Conservation (phyloP, 169 alveolate species). For the Cryptosporidium meleagridis region DNA sequence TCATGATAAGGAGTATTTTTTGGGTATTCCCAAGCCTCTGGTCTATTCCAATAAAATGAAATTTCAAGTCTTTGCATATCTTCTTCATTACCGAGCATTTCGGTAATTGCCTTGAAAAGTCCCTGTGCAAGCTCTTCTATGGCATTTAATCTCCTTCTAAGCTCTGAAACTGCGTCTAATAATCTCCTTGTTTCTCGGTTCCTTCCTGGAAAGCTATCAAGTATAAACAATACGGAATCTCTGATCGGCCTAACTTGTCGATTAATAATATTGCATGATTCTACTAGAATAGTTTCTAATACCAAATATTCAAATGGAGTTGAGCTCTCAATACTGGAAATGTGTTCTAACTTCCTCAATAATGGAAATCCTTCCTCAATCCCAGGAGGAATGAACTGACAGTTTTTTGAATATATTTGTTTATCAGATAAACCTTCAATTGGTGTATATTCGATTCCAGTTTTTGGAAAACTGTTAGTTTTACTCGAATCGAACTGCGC, state of each 20-base stretch:
- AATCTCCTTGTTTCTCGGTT: constrained; percentile 68
- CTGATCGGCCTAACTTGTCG: constrained; percentile 72
- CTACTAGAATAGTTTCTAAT: constrained; percentile 64
- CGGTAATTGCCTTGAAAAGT: constrained; percentile 69
- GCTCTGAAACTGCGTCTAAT: constrained; percentile 66
- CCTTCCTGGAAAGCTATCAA: constrained; percentile 71
- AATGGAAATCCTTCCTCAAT: constrained; percentile 69
- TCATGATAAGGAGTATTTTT: constrained; percentile 72
- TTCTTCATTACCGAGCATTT: constrained; percentile 72
- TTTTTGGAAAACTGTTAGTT: background rate
- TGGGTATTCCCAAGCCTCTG: constrained; percentile 74
- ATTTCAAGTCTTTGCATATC: constrained; percentile 68
- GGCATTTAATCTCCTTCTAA: constrained; percentile 70
- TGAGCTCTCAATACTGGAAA: constrained; percentile 40
- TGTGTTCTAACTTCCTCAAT: constrained; percentile 61
- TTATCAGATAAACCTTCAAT: constrained; percentile 56
- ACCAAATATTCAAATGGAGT: constrained; percentile 73
- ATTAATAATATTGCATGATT: constrained; percentile 64
- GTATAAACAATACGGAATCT: constrained; percentile 60
- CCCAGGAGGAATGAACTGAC: constrained; percentile 61
- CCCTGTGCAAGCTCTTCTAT: constrained; percentile 74
- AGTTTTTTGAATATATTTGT: constrained; percentile 15
- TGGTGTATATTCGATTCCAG: constrained; percentile 63
- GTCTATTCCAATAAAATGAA: constrained; percentile 71
- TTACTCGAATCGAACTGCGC: background rate